phyloP scores from a whole-genome alignment of 306 rosid genomes.

The Cucurbita moschata region DNA sequence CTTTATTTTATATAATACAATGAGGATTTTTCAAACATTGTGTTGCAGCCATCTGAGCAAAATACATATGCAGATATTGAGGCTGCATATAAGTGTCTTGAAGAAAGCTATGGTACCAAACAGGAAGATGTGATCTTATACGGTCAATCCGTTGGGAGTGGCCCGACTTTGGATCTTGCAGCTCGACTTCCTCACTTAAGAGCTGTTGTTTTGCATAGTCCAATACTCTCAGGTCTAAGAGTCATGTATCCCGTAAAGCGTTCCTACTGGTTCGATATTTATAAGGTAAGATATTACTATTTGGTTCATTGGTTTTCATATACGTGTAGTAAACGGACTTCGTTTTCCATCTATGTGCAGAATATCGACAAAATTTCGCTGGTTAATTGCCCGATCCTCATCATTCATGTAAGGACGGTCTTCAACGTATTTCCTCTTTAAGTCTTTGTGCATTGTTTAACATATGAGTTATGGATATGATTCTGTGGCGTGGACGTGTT shows the following conservation, averaged over 20 bases:
- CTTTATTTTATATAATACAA: not conserved
- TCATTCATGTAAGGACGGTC: slow-evolving; percentile 48
- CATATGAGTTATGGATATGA: not conserved
- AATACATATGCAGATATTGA: slow-evolving; percentile 66
- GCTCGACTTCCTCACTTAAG: slow-evolving; percentile 41
- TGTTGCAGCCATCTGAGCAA: slow-evolving; percentile 62
- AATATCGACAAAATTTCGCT: slow-evolving; percentile 52
- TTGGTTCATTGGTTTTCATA: slow-evolving; percentile 3
- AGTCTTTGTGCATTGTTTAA: not conserved
- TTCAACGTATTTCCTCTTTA: slow-evolving; percentile 2
- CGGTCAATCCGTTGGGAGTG: slow-evolving; percentile 69
- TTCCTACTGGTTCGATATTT: slow-evolving; percentile 55
- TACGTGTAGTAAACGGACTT: slow-evolving; percentile 1
- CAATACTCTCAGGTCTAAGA: slow-evolving; percentile 60
- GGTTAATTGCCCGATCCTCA: slow-evolving; percentile 52
- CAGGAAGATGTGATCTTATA: slow-evolving; percentile 56
- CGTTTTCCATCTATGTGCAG: slow-evolving; percentile 20
- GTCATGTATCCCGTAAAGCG: slow-evolving; percentile 70
- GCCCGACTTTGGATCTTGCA: slow-evolving; percentile 64
- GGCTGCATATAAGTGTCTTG: slow-evolving; percentile 54
- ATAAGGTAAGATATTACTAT: slow-evolving; percentile 23
- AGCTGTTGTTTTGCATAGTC: slow-evolving; percentile 60
- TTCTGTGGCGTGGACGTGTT: not conserved
- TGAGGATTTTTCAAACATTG: slow-evolving; percentile 3
- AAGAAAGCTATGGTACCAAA: slow-evolving; percentile 51